A percentile compares a stretch with the other conserved stretches of the same genome.
These are phyloP conservation scores for Colletotrichum filicis DNA, from an alignment of 2,329 filamentous ascomycete genomes.

Conservation along the genomic window DNA sequence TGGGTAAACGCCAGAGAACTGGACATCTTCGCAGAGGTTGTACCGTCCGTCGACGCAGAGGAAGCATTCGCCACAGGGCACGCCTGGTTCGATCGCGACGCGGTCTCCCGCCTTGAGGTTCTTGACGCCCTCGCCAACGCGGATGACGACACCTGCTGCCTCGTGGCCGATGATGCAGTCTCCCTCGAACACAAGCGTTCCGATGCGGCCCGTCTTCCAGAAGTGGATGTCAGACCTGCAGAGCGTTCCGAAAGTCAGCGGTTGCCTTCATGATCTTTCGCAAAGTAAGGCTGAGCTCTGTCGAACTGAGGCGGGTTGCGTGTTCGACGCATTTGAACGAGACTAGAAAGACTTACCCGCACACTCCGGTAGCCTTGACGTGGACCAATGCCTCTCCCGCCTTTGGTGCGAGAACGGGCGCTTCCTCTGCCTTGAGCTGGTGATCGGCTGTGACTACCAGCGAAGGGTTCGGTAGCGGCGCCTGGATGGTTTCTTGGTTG, in stretches of 20 bases:
- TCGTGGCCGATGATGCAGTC: conserved; percentile 76
- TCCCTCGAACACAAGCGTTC: conserved; percentile 68
- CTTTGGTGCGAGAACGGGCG: conserved; percentile 64
- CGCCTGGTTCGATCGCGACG: conserved; percentile 74
- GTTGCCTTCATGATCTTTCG: too few species aligned
- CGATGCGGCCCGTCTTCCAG: conserved; percentile 74
- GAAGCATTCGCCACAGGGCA: conserved; percentile 71
- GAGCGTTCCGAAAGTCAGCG: background rate
- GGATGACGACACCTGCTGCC: conserved; percentile 68
- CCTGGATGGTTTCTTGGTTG: conserved; percentile 36
- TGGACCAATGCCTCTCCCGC: conserved; percentile 68
- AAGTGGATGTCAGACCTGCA: conserved; percentile 74
- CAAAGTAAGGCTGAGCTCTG: too few species aligned
- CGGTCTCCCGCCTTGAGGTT: conserved; percentile 68
- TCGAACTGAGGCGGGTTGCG: too few species aligned
- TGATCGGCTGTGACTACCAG: conserved; percentile 71
- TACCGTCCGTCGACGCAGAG: conserved; percentile 69
- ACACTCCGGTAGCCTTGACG: conserved; percentile 72
- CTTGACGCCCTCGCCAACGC: conserved; percentile 65
- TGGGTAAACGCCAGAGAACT: conserved; percentile 71
- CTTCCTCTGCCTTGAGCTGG: conserved; percentile 64
- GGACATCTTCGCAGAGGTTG: conserved; percentile 71
- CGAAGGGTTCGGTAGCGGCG: conserved; percentile 60
- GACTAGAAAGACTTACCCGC: conserved; percentile 57
- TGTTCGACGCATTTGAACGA: background rate